Base-by-base conservation (phyloP, 352 stramenopile species). In the Pythium pyrilobum region DNA sequence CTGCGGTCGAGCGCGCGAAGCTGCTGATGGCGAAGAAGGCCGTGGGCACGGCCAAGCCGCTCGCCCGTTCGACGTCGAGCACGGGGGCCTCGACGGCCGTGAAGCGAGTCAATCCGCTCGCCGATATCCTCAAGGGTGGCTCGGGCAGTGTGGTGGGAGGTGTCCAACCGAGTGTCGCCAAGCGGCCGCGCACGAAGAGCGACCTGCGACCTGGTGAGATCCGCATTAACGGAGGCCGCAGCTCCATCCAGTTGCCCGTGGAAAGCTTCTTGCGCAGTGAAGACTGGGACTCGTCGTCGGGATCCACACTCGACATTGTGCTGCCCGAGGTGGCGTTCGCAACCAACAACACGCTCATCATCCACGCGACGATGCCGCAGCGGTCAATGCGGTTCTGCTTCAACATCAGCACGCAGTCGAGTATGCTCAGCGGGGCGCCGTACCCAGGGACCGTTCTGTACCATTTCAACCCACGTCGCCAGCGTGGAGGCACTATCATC, bases 271-370 rank as follows among this genome's bases (percentile, higher is more conserved):
- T 93, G 25, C 71, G 69, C 15, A 84, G 40, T 2, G 80, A 93
- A 44, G 77, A 93, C 62, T 93, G 82, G 82, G 80, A 89, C 59
- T 89, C 81, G 9, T 45, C 77, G n/a, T 82, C 67, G 0, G 68
- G 66, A 1, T 67, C 72, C 0, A 66, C 80, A 15, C 55, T 92
- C 20, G 74, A 87, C 48, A 53, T 92, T 10, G 74, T 85, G 41
- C 69, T 92, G 1, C 74, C 82, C 0, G 80, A 89, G 62, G 70
- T 87, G 8, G 82, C 79, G 8, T 90, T 92, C 46, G 74, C 74
- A 5, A 89, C 82, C 31, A 92, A 92, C 49, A 92, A 92, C 65
- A 92, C 82, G 66, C 66, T 92, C 27, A 82, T 92, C 49, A 76
- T 92, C 18, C 79, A 92, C 52, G 80, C 74, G 20, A 90, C 77